Percentiles rank a stretch among this genome's conserved stretches.
phyloP scores from a whole-genome alignment of 768 basidiomycete genomes.

The Amanita molliuscula region DNA sequence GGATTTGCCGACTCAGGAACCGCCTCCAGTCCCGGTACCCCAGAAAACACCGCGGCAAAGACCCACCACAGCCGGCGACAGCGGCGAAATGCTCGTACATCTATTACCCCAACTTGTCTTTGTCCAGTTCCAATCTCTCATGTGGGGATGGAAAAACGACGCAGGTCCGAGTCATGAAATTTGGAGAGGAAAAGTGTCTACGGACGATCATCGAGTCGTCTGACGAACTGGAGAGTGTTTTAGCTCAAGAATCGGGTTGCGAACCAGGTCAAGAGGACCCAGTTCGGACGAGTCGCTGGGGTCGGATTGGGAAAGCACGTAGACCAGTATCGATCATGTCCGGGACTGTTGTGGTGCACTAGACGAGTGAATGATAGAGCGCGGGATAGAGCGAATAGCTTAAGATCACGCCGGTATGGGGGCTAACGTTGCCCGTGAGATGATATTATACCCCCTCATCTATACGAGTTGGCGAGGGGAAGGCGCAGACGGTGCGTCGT shows the following conservation, averaged over 20 bases:
- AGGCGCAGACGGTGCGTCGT: too few species aligned
- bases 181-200: background rate
- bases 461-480: too few species aligned
- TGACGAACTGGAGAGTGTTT: background rate
- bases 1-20: background rate
- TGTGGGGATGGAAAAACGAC: background rate
- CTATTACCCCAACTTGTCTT: background rate
- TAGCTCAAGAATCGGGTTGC: background rate
- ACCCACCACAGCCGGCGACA: background rate
- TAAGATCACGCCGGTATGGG: too few species aligned
- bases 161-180: background rate
- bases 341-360: too few species aligned
- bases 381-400: too few species aligned
- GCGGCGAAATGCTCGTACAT: background rate
- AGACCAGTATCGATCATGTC: too few species aligned
- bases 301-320: too few species aligned
- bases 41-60: background rate
- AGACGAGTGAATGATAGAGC: too few species aligned
- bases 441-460: too few species aligned
- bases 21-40: background rate
- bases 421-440: too few species aligned
- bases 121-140: background rate
- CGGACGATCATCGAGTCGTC: slow-evolving; percentile 4
- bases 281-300: too few species aligned
- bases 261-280: too few species aligned